Evolutionary conservation across 345 rosid genomes (phyloP).

Genomic region (Iberis pinnata): DNA sequence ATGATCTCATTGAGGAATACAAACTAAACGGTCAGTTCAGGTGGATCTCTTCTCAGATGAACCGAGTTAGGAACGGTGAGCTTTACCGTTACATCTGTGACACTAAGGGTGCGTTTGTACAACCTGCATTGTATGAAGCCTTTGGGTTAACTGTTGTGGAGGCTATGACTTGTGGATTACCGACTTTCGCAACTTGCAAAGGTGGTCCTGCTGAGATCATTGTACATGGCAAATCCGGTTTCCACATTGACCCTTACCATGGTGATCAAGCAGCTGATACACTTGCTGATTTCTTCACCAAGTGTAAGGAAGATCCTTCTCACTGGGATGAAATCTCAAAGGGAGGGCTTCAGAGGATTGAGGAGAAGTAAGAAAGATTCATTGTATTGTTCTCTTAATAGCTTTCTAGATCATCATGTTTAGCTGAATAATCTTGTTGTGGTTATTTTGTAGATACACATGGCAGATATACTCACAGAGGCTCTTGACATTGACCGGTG

Average conservation of each 20-base stretch:
- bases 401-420: not conserved
- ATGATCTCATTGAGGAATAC: constrained; percentile 52
- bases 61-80: constrained; percentile 77
- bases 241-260: constrained; percentile 80
- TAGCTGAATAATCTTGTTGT: not conserved
- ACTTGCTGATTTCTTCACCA: constrained; percentile 62
- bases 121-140: constrained; percentile 80
- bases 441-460: constrained; percentile 48
- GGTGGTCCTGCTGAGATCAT: constrained; percentile 95
- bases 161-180: constrained; percentile 87
- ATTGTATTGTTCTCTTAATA: not conserved
- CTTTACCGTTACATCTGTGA: constrained; percentile 76
- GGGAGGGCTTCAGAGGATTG: constrained; percentile 65
- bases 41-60: constrained; percentile 93
- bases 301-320: constrained; percentile 51
- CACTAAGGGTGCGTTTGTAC: constrained; percentile 83
- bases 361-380: constrained; percentile 53
- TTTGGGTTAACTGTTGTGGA: constrained; percentile 85
- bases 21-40: constrained; percentile 70
- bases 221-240: constrained; percentile 75
- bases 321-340: constrained; percentile 65
- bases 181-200: constrained; percentile 70
- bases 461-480: constrained; percentile 87
- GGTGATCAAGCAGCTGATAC: constrained; percentile 65
- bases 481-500: constrained; percentile 78